A percentile compares a stretch with the other conserved stretches of the same genome.
Evolutionary conservation across 176 grass and related monocot genomes (phyloP).

Genomic region (Musa beccarii): DNA sequence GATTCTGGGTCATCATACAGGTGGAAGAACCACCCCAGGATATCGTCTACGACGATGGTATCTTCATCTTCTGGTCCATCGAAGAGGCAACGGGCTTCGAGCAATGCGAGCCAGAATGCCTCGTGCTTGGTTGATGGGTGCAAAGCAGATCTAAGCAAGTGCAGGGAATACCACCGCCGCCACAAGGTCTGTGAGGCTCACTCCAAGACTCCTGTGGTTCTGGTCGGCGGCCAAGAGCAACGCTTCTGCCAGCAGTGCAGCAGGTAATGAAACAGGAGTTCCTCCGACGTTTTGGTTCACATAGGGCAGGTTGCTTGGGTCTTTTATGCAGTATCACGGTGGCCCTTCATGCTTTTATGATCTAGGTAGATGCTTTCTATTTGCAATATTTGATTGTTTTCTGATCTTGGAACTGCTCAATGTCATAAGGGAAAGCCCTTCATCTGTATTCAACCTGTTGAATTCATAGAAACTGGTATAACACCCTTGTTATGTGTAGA

Average conservation of each 20-base stretch:
- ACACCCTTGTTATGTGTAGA: no score
- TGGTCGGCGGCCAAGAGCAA: slow-evolving; percentile 58
- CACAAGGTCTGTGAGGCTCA: slow-evolving; percentile 82
- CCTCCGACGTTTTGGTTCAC: background rate
- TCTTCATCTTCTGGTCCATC: background rate
- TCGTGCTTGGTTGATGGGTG: slow-evolving; percentile 65
- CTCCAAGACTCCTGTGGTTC: slow-evolving; percentile 67
- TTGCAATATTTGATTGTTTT: no score
- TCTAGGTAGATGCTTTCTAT: no score
- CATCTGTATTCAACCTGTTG: no score
- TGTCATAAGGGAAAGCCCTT: no score
- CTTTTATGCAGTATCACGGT: background rate
- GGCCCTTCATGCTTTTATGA: no score
- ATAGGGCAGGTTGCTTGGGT: background rate
- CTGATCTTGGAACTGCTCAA: no score
- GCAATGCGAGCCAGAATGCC: slow-evolving; percentile 18
- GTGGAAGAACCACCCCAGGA: slow-evolving; percentile 23
- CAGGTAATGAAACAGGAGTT: slow-evolving; percentile 40
- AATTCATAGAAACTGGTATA: no score
- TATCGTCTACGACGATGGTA: background rate
- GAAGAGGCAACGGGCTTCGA: slow-evolving; percentile 26
- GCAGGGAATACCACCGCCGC: slow-evolving; percentile 76
- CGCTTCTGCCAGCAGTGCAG: slow-evolving; percentile 94
- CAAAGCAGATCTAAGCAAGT: slow-evolving; percentile 55
- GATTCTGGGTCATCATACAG: slow-evolving; percentile 16